These are phyloP conservation scores for Miscanthus lutarioriparius DNA, from an alignment of 176 grass and related monocot species.

Conservation along the genomic window DNA sequence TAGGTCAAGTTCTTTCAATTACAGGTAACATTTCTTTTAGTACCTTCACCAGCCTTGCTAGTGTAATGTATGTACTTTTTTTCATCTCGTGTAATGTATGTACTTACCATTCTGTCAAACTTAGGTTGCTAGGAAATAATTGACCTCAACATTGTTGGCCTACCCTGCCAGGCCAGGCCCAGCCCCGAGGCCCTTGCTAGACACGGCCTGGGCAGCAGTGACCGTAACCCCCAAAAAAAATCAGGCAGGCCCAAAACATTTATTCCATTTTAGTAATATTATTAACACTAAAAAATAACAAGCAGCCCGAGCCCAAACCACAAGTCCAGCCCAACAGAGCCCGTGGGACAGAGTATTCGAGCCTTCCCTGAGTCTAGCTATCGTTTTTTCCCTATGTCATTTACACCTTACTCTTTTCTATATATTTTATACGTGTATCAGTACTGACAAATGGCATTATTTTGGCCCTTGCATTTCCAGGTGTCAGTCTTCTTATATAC, in stretches of 20 bases:
- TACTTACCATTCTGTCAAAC: background rate
- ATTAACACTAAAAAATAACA: background rate
- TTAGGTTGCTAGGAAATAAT: no score
- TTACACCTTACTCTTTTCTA: background rate
- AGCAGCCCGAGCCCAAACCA: background rate
- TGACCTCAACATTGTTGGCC: background rate
- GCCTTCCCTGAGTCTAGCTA: no score
- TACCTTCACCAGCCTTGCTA: background rate
- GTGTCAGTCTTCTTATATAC: constrained; percentile 61
- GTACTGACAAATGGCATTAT: background rate
- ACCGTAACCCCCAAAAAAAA: background rate
- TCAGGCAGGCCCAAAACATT: background rate
- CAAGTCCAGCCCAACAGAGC: background rate
- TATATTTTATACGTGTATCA: background rate
- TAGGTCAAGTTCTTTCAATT: constrained; percentile 67
- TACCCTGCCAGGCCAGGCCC: background rate
- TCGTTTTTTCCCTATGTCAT: no score
- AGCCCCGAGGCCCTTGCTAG: no score
- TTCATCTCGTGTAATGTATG: no score
- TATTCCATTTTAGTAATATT: no score
- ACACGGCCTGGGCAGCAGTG: background rate
- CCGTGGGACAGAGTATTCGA: background rate
- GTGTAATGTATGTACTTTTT: no score
- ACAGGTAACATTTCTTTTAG: constrained; percentile 46
- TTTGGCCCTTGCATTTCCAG: constrained; percentile 43